A percentile compares a stretch with the other conserved stretches of the same genome.
These are phyloP conservation scores for Pichia thaimueangensis DNA, from an alignment of 805 yeast species.

Conservation along the genomic window DNA sequence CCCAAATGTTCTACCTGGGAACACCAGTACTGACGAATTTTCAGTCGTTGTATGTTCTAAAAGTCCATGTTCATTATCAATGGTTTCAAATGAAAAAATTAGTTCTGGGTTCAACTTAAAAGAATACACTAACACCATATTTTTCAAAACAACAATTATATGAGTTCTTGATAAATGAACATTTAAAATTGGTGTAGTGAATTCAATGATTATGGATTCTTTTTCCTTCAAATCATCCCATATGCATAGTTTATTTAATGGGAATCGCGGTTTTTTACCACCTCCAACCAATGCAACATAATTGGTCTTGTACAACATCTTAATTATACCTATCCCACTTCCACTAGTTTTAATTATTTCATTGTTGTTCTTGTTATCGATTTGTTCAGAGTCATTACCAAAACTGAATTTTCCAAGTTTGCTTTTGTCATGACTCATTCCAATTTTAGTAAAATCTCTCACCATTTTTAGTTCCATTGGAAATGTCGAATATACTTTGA, in stretches of 20 bases:
- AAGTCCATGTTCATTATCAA: slow-evolving; percentile 54
- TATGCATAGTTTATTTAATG: slow-evolving; percentile 71
- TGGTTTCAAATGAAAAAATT: slow-evolving; percentile 59
- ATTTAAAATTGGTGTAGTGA: slow-evolving; percentile 66
- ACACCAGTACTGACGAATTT: slow-evolving; percentile 45
- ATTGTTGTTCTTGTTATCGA: not conserved
- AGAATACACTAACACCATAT: slow-evolving; percentile 67
- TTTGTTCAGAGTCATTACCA: not conserved
- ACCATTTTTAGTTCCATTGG: slow-evolving; percentile 75
- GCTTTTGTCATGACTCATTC: not conserved
- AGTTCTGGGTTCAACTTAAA: slow-evolving; percentile 75
- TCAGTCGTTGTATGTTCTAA: slow-evolving; percentile 40
- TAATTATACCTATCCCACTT: slow-evolving; percentile 64
- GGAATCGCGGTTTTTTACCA: slow-evolving; percentile 71
- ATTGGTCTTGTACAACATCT: slow-evolving; percentile 87
- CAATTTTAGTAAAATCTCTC: slow-evolving; percentile 35
- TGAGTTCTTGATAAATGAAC: slow-evolving; percentile 70
- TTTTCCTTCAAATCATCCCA: slow-evolving; percentile 89
- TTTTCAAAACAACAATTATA: slow-evolving; percentile 64
- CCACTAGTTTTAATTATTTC: slow-evolving; percentile 7
- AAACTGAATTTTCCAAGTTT: too few relatives aligned
- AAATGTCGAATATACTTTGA: slow-evolving; percentile 77
- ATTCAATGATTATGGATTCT: slow-evolving; percentile 67
- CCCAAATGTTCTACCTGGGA: slow-evolving; percentile 71
- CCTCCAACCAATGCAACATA: slow-evolving; percentile 89